Conservation (phyloP, 441 rosid species). For the Pelargonium cotyledonis region DNA sequence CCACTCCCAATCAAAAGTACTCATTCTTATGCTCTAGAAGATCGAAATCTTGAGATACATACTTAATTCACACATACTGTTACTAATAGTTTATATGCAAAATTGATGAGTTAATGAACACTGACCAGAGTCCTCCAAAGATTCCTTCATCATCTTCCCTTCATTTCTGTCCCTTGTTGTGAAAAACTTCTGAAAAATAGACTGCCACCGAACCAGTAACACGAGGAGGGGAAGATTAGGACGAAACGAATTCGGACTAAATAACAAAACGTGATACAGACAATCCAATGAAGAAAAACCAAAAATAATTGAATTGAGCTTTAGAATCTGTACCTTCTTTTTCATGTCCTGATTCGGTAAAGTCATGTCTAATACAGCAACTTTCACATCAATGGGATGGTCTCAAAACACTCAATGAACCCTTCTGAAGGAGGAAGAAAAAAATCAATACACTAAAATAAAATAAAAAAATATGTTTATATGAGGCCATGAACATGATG, state of each 20-base stretch:
- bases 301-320: background rate
- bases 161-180: constrained; percentile 22
- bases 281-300: background rate
- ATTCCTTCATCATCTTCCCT: constrained; percentile 20
- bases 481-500: too few species aligned
- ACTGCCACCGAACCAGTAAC: constrained; percentile 26
- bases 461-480: too few species aligned
- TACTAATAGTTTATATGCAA: too few species aligned
- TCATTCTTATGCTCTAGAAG: background rate
- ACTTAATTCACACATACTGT: too few species aligned
- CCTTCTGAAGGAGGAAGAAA: too few species aligned
- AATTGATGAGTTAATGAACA: too few species aligned
- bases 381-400: constrained; percentile 20
- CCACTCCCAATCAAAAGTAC: background rate
- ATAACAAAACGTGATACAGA: too few species aligned
- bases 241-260: background rate
- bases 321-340: constrained; percentile 27
- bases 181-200: constrained; percentile 35
- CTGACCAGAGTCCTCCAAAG: constrained; percentile 30
- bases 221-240: background rate
- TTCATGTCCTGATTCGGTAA: constrained; percentile 29
- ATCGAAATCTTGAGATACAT: too few species aligned
- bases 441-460: too few species aligned
- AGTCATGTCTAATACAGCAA: constrained; percentile 21
- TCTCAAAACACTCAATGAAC: too few species aligned